Evolutionary conservation across 1,284 basidiomycete genomes (phyloP), one percentile per base, ranked within the genome.

Genomic region (Melanopsichium pennsylvanicum): DNA sequence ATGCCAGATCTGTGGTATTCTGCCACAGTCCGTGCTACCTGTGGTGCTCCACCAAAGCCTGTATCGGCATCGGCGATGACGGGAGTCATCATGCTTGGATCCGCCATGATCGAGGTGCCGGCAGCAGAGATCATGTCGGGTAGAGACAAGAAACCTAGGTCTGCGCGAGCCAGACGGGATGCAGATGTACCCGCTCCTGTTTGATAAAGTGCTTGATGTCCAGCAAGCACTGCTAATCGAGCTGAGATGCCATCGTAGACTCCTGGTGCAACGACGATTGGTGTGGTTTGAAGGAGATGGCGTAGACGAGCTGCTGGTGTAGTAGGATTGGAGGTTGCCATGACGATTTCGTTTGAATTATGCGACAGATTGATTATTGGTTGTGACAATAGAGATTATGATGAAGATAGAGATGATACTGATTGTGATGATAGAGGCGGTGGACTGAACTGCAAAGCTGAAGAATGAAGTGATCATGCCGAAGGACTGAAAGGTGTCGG

Each of bases 161-260:
- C 90, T 18, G 90, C 89, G 76, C 87, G 86, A 21, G 90, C 90
- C 19, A 91, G 85, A 16, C 88, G 86, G 1, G 88, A 89, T 32
- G 89, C 88, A 2, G 88, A 90, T 0, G 89, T 90, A 7, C 88
- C 89, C 39, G 89, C 89, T 37, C 89, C 89, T 83, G 68, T 89
- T 79, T 89, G 88, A 78, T 90, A 91, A 45, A 90, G 63, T 66
- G 89, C 90, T 25, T 86, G 21, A 36, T 70, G 67, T 2, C 67
- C 90, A 36, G 88, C 87, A 80, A 90, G 88, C 11, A 91, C 82
- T 7, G 89, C 89, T 64, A 88, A 88, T 21, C 90, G 85, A 5
- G 90, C 89, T 69, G 87, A 89, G 79, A 91, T 90, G 45, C 90
- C 89, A 64, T 91, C 90, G 71, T 88, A 91, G 36, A 91, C 89